Evolutionary conservation across 1,139 yeast genomes (phyloP), one percentile per base, ranked within the genome.

Genomic region (Wickerhamiella pararugosa): DNA sequence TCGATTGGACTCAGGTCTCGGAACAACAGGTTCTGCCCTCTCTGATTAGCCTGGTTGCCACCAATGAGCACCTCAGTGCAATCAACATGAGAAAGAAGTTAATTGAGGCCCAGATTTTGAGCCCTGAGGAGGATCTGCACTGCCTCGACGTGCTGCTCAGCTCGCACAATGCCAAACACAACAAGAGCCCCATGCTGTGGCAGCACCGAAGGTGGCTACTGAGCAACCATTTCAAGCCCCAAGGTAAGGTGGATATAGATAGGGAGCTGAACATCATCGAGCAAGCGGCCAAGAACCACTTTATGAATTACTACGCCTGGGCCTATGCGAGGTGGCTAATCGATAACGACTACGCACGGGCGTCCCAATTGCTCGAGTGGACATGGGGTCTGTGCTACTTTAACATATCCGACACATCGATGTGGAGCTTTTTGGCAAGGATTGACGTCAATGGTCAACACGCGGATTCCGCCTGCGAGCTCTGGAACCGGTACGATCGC

Each of bases 301-400:
- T 66, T 3, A 52, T 61, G 36, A 70, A 69, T 49, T 70, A 70
- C 50, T 69, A 69, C 45, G 70, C 73, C 0, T 63, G 69, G 64
- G 52, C 56, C 7, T 59, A 61, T 42, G 58, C 67, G 5, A 55
- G 72, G 29, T 61, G 62, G 53, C 44, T 66, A 29, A 5, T 36
- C 29, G 9, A 25, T 8, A 27, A 6, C 6, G 25, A 6, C 29
- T 8, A 8, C 11, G 29, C 32, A 15, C 15, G 30, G 4, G 9
- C 11, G 25, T 6, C 21, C 9, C 5, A 25, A 10, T 21, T 53
- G 10, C 40, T 45, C 1, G 43, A 44, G 6, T 41, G 38, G 42
- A 34, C 37, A 7, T 34, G 56, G 43, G 35, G 43, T 3, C 63
- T 66, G 49, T 65, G 70, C 43, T 52, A 53, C 32, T 39, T 43